Conservation (phyloP, 371 early-diverging fungal species). For the Mortierella sp. region DNA sequence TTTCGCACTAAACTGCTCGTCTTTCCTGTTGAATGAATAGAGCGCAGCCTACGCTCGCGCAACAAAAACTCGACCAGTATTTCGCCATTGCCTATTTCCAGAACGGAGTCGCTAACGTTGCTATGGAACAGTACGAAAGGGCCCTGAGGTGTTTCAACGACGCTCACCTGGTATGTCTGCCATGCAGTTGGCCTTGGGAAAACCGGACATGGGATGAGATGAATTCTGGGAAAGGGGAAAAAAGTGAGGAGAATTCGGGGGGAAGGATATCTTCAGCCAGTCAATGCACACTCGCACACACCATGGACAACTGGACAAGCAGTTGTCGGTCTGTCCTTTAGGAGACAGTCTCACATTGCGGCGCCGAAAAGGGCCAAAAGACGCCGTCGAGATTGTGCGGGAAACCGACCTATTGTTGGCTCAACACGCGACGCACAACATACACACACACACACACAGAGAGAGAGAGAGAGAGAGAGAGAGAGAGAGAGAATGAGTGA, state of each 20-base stretch:
- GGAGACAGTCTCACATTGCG: too few species aligned
- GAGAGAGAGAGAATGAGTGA: constrained; percentile 6
- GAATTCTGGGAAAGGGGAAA: too few species aligned
- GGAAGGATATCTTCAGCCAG: too few species aligned
- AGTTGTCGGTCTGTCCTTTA: too few species aligned
- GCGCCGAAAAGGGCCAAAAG: too few species aligned
- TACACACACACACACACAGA: too few species aligned
- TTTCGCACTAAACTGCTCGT: constrained; percentile 1
- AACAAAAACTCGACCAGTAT: constrained; percentile 83
- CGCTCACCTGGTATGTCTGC: constrained; percentile 63
- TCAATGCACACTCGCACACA: too few species aligned
- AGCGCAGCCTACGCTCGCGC: constrained; percentile 79
- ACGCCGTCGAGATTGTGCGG: too few species aligned
- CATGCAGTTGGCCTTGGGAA: background rate
- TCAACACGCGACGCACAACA: background rate
- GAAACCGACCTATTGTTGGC: too few species aligned
- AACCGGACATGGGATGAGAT: too few species aligned
- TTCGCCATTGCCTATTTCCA: constrained; percentile 93
- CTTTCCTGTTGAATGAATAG: constrained; percentile 49
- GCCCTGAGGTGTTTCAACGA: constrained; percentile 67
- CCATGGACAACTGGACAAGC: background rate
- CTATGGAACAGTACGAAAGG: constrained; percentile 75
- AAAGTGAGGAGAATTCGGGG: too few species aligned
- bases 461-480: constrained; percentile 8
- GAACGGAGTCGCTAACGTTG: constrained; percentile 87